A percentile compares a stretch with the other conserved stretches of the same genome.
Evolutionary conservation across 1,284 basidiomycete species (phyloP).

Genomic region (Papiliotrema fonsecae): DNA sequence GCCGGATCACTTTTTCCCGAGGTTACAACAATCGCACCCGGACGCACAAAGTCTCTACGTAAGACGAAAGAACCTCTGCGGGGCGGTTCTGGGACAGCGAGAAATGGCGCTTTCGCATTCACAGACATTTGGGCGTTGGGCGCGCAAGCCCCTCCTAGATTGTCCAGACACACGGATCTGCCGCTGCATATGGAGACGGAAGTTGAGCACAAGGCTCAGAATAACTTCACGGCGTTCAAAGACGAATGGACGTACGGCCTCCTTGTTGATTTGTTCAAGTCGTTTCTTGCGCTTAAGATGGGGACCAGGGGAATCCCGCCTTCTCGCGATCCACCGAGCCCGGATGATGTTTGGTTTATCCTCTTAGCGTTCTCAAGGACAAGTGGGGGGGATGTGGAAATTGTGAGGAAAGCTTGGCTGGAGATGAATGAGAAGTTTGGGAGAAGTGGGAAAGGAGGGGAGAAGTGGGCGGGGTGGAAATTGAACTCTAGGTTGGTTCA

Average conservation of each 20-base stretch:
- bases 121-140: background rate
- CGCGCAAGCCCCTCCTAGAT: background rate
- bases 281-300: constrained; percentile 16
- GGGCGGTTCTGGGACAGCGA: background rate
- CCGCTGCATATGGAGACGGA: background rate
- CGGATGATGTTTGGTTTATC: constrained; percentile 29
- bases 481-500: constrained; percentile 22
- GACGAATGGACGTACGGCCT: constrained; percentile 24
- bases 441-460: constrained; percentile 4
- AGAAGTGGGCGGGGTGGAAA: constrained; percentile 34
- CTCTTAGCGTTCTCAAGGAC: constrained; percentile 37
- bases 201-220: background rate
- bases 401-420: constrained; percentile 28
- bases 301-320: background rate
- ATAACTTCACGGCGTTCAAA: background rate
- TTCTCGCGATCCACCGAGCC: constrained; percentile 18
- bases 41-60: background rate
- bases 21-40: background rate
- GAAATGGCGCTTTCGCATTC: background rate
- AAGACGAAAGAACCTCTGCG: background rate
- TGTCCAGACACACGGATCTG: background rate
- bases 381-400: constrained; percentile 27
- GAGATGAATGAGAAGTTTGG: constrained; percentile 42
- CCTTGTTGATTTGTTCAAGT: constrained; percentile 27
- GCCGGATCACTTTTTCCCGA: background rate